phyloP scores from a whole-genome alignment of 2,329 filamentous ascomycete genomes.

The Arachnomyces sp. region DNA sequence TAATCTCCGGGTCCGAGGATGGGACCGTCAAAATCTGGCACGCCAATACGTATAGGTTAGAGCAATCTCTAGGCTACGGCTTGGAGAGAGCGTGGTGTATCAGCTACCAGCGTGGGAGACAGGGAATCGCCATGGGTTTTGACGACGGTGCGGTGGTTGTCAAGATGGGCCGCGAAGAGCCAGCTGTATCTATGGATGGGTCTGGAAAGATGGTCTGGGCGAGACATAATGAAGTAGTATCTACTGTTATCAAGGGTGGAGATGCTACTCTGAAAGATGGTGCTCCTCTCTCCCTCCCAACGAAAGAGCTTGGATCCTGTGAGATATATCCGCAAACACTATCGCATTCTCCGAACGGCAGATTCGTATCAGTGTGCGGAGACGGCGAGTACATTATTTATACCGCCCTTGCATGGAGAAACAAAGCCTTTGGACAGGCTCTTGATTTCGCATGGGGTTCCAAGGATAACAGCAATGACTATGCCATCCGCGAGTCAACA shows the following conservation, averaged over 20 bases:
- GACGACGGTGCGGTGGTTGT: constrained; percentile 97
- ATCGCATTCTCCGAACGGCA: constrained; percentile 89
- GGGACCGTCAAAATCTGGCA: constrained; percentile 98
- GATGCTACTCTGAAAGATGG: constrained; percentile 82
- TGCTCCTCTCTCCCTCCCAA: constrained; percentile 73
- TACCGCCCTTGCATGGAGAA: constrained; percentile 90
- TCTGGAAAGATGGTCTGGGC: constrained; percentile 97
- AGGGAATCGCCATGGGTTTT: constrained; percentile 91
- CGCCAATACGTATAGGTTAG: constrained; percentile 90
- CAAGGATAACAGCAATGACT: constrained; percentile 97
- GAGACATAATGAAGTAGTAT: constrained; percentile 88
- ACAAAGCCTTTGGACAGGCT: constrained; percentile 93
- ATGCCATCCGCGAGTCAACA: constrained; percentile 87
- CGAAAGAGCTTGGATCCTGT: constrained; percentile 91
- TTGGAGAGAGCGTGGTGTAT: constrained; percentile 97
- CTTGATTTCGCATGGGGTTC: constrained; percentile 95
- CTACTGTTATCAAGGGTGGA: constrained; percentile 87
- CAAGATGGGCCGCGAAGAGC: constrained; percentile 94
- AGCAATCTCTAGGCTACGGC: constrained; percentile 93
- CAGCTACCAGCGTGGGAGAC: constrained; percentile 86
- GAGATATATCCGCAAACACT: constrained; percentile 95
- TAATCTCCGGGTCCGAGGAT: constrained; percentile 96
- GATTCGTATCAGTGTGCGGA: constrained; percentile 82
- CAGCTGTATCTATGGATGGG: constrained; percentile 92
- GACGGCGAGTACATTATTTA: constrained; percentile 99